These are phyloP conservation scores for Tranzscheliella williamsii DNA, from an alignment of 1,284 basidiomycete genomes.

Conservation along the genomic window DNA sequence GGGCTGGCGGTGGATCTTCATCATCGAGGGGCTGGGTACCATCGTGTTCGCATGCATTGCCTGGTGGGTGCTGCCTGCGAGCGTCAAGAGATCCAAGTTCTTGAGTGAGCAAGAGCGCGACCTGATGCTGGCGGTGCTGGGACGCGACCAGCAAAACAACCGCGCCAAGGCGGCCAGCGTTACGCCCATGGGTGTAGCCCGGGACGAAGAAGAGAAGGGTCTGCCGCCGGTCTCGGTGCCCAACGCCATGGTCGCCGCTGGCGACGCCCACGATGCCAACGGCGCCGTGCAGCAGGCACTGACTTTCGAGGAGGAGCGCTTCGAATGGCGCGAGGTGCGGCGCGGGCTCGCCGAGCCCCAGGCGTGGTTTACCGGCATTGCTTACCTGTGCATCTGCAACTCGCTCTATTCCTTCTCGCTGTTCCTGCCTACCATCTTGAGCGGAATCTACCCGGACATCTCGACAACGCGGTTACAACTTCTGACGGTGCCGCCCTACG, in stretches of 20 bases:
- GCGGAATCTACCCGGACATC: slow-evolving; percentile 35
- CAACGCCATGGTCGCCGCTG: slow-evolving; percentile 1
- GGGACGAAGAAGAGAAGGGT: slow-evolving; percentile 3
- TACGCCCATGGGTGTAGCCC: not conserved
- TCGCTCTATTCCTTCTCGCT: slow-evolving; percentile 43
- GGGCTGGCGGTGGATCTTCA: slow-evolving; percentile 67
- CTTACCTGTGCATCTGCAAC: slow-evolving; percentile 40
- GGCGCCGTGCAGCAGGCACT: slow-evolving; percentile 9
- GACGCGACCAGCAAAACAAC: slow-evolving; percentile 30
- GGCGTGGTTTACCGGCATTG: slow-evolving; percentile 43
- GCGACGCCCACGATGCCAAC: not conserved
- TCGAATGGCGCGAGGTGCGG: slow-evolving; percentile 44
- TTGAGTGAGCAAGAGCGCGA: slow-evolving; percentile 66
- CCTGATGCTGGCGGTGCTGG: slow-evolving; percentile 64
- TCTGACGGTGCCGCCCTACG: slow-evolving; percentile 46
- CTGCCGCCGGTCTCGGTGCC: slow-evolving; percentile 9
- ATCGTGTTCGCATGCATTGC: slow-evolving; percentile 64
- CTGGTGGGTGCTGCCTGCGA: slow-evolving; percentile 68
- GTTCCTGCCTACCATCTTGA: slow-evolving; percentile 66
- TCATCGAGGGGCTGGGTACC: slow-evolving; percentile 68
- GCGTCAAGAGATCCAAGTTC: slow-evolving; percentile 67
- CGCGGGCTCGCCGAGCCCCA: slow-evolving; percentile 41
- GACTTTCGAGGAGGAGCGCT: slow-evolving; percentile 29
- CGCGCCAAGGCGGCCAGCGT: slow-evolving; percentile 65
- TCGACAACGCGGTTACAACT: slow-evolving; percentile 39